These are phyloP conservation scores for Collybia mongolica DNA, from an alignment of 768 basidiomycete species.

Conservation along the genomic window DNA sequence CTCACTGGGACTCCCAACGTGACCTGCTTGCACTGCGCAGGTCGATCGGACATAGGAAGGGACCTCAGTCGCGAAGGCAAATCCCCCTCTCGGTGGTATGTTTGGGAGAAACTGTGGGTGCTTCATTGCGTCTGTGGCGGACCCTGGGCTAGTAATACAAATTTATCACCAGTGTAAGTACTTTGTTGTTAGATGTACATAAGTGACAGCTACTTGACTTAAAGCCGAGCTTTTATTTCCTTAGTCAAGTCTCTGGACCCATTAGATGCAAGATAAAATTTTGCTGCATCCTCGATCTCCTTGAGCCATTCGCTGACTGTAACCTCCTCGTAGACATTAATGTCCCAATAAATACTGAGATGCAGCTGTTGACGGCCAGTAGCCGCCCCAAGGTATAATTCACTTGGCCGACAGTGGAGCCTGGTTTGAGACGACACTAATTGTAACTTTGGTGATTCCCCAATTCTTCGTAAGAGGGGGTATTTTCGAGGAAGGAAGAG, in stretches of 20 bases:
- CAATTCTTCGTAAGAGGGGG: conserved; percentile 20
- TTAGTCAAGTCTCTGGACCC: too few species aligned
- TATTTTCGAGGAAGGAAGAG: conserved; percentile 31
- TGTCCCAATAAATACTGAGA: conserved; percentile 37
- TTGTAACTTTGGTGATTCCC: conserved; percentile 11
- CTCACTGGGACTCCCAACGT: conserved; percentile 37
- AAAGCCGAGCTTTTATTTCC: background rate
- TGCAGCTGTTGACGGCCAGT: conserved; percentile 29
- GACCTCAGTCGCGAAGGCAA: conserved; percentile 26
- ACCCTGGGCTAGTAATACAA: conserved; percentile 39
- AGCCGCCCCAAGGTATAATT: conserved; percentile 46
- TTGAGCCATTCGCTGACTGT: conserved; percentile 46
- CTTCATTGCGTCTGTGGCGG: conserved; percentile 72
- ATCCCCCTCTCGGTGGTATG: conserved; percentile 44
- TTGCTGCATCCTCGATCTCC: conserved; percentile 37
- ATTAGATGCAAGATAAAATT: conserved; percentile 25
- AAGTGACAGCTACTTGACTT: background rate
- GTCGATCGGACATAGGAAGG: conserved; percentile 45
- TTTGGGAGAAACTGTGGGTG: conserved; percentile 66
- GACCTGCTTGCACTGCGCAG: conserved; percentile 64
- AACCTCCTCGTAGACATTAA: conserved; percentile 41
- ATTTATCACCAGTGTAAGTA: background rate
- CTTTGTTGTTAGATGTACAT: background rate
- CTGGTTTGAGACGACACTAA: conserved; percentile 14
- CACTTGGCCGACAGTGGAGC: conserved; percentile 43